These are phyloP conservation scores for Fusarium torulosum DNA, from an alignment of 2,329 filamentous ascomycete genomes.

Conservation along the genomic window DNA sequence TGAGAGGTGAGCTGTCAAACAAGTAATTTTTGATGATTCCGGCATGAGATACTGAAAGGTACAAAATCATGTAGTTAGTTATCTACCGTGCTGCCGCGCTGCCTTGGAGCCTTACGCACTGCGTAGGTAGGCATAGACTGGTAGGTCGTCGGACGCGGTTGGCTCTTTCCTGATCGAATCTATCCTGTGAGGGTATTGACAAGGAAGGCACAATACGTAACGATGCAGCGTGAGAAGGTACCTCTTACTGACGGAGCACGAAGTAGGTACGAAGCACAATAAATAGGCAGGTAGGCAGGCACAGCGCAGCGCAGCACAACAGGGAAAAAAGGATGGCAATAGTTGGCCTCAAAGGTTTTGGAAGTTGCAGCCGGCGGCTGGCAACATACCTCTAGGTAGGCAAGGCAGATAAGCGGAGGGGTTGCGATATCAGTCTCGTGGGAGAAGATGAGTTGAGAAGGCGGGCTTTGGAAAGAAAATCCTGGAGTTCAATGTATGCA, in stretches of 20 bases:
- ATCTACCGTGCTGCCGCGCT: background rate
- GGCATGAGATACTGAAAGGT: conserved; percentile 7
- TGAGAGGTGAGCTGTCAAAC: conserved; percentile 22
- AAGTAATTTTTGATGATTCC: conserved; percentile 18
- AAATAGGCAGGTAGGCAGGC: conserved; percentile 7
- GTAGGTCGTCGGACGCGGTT: conserved; percentile 17
- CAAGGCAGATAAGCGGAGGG: conserved; percentile 24
- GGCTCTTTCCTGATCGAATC: conserved; percentile 17
- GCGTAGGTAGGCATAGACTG: background rate
- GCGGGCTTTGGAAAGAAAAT: conserved; percentile 28
- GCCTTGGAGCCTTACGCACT: background rate
- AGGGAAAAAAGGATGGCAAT: conserved; percentile 16
- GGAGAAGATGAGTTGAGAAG: conserved; percentile 44
- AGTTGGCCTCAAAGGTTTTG: conserved; percentile 39
- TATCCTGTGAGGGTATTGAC: conserved; percentile 20
- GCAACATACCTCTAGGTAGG: conserved; percentile 23
- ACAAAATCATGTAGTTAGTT: conserved; percentile 10
- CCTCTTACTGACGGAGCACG: background rate
- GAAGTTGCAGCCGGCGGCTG: conserved; percentile 29
- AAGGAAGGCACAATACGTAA: conserved; percentile 12
- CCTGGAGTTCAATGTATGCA: conserved; percentile 34
- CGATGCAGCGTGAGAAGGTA: background rate
- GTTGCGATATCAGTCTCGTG: conserved; percentile 27
- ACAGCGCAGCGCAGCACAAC: background rate
- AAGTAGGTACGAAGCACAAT: background rate